Conservation (phyloP, 1,139 yeast species). For the Pneumocystis oryctolagi region DNA sequence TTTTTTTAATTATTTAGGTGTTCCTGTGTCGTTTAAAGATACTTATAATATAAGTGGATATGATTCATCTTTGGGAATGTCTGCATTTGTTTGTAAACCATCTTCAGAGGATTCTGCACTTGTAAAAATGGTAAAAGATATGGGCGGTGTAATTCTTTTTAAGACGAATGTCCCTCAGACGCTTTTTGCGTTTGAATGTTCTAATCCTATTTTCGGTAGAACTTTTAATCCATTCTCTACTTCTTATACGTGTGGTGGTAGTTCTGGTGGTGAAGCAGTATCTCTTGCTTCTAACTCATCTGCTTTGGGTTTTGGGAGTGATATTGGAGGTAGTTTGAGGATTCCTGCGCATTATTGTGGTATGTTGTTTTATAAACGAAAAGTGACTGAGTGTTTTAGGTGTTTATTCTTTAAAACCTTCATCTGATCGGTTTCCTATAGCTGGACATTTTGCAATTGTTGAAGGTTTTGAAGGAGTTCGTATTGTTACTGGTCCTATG, state of each 20-base stretch:
- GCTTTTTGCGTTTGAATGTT: conserved; percentile 30
- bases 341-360: conserved; percentile 41
- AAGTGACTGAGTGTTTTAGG: neutral
- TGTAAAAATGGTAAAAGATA: conserved; percentile 26
- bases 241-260: conserved; percentile 38
- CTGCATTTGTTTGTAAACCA: conserved; percentile 28
- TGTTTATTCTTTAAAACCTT: conserved; percentile 21
- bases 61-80: conserved; percentile 39
- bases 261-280: conserved; percentile 47
- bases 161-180: conserved; percentile 45
- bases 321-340: conserved; percentile 46
- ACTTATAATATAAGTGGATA: conserved; percentile 25
- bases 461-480: conserved; percentile 29
- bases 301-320: conserved; percentile 39
- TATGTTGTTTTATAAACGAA: conserved; percentile 34
- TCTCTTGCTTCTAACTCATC: conserved; percentile 33
- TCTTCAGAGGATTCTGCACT: conserved; percentile 25
- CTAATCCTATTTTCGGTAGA: conserved; percentile 25
- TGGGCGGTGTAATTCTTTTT: conserved; percentile 53
- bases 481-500: conserved; percentile 45
- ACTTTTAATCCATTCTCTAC: conserved; percentile 35
- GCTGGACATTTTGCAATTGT: conserved; percentile 21
- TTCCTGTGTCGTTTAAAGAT: conserved; percentile 66
- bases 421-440: conserved; percentile 32
- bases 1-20: conserved; percentile 35